Conservation (phyloP, 768 basidiomycete species). For the Leucogyrophana mollusca region DNA sequence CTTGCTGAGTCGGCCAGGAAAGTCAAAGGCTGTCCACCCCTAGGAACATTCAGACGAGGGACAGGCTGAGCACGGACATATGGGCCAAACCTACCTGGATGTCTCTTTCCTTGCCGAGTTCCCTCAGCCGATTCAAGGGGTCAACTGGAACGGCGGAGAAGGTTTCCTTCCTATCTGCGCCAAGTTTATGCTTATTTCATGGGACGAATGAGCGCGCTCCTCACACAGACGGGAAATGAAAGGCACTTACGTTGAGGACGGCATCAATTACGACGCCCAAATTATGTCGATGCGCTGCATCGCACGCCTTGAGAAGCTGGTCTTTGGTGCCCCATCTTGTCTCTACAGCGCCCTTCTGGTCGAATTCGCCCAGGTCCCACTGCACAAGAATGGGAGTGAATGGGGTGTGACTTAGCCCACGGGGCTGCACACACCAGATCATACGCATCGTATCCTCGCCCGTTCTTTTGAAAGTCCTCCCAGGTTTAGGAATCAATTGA, state of each 20-base stretch:
- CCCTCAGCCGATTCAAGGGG: conserved; percentile 61
- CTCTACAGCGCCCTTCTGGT: conserved; percentile 65
- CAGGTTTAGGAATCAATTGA: conserved; percentile 9
- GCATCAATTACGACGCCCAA: conserved; percentile 84
- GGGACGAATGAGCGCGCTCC: conserved; percentile 7
- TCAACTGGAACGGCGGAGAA: conserved; percentile 74
- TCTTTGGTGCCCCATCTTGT: conserved; percentile 91
- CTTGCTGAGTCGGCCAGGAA: conserved; percentile 71
- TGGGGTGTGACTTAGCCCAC: neutral
- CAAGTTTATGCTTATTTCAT: conserved; percentile 68
- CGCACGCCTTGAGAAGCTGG: conserved; percentile 70
- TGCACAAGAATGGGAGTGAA: conserved; percentile 22
- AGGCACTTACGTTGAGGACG: conserved; percentile 71
- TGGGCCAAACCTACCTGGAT: conserved; percentile 54
- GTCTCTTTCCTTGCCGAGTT: conserved; percentile 54
- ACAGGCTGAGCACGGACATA: neutral
- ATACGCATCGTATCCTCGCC: conserved; percentile 84
- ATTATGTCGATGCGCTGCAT: conserved; percentile 61
- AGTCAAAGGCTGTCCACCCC: conserved; percentile 89
- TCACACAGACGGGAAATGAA: neutral
- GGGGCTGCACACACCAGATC: conserved; percentile 61
- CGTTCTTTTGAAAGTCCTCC: conserved; percentile 40
- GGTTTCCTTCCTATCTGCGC: conserved; percentile 73
- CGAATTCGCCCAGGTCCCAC: conserved; percentile 89
- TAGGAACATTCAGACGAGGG: conserved; percentile 24